Evolutionary conservation across 768 basidiomycete genomes (phyloP), one percentile per base, ranked within the genome.

Genomic region (Boletus pseudo-olivaceus): DNA sequence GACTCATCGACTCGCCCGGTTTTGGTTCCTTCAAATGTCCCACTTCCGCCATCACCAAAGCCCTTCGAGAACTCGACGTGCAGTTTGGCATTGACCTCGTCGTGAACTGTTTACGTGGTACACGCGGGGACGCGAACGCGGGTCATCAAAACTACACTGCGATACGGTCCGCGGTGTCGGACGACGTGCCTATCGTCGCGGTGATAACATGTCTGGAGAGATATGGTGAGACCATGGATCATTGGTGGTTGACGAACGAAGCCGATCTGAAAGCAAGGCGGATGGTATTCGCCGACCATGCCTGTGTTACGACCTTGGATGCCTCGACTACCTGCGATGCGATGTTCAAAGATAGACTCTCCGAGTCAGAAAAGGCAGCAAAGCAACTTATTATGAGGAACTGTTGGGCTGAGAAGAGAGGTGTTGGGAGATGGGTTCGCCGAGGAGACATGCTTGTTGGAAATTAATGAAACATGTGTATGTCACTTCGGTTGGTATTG

Each of bases 211-310:
- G 67, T 48, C 53, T 72, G 17, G 72, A 72, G 57, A 64, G 63
- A 35, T 68, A 65, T 32, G 40, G 64, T 17, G 59, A 62, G 17
- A 58, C 67, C 46, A 74, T 73, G 67, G 63, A 57, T 15, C 65
- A 66, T 39, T 78, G 77, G 77, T 78, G 75, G 76, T 57, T 56
- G 32, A 56, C 59, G 40, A 75, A 77, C 57, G 56, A 74, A 48
- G 56, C 55, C n/a, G 56, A 55, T 20, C 68, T 78, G 46, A 65
- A 64, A 38, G 52, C 52, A 5, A 54, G 72, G 34, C 62, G 64
- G 11, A 78, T 78, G 64, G 51, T 61, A 1, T 76, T 76, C 9
- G 60, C 66, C 1, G 73, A 69, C 10, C 69, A 74, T 26, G 76
- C 71, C 8, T 78, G 77, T 38, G 67, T 78, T 44, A 75, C 75